These are phyloP conservation scores for Geotrichum bryndzae DNA, from an alignment of 1,139 yeast species.

Conservation along the genomic window DNA sequence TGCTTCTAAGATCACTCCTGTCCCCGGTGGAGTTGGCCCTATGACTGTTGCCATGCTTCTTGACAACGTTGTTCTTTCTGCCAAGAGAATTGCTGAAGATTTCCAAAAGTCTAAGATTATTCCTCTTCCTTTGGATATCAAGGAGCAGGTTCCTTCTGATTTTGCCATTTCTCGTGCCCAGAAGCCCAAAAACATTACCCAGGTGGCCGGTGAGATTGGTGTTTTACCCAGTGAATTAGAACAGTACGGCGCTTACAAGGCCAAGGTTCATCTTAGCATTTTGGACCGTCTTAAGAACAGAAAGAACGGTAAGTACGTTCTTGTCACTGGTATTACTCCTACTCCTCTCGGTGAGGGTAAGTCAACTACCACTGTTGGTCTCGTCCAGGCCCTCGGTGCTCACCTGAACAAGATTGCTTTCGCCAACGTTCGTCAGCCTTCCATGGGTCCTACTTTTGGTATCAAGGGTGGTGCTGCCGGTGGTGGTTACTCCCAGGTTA, in stretches of 20 bases:
- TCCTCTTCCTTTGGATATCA: slow-evolving; percentile 60
- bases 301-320: slow-evolving; percentile 78
- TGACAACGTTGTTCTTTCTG: slow-evolving; percentile 80
- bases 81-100: slow-evolving; percentile 44
- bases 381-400: slow-evolving; percentile 94
- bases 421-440: slow-evolving; percentile 96
- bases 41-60: slow-evolving; percentile 97
- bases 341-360: slow-evolving; percentile 98
- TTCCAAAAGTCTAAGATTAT: slow-evolving; percentile 34
- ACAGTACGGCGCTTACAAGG: slow-evolving; percentile 88
- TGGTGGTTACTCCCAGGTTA: slow-evolving; percentile 97
- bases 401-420: slow-evolving; percentile 80
- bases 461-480: slow-evolving; percentile 99
- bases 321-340: slow-evolving; percentile 97
- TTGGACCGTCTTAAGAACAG: slow-evolving; percentile 65
- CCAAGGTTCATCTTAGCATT: slow-evolving; percentile 73
- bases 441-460: slow-evolving; percentile 99
- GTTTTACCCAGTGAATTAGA: slow-evolving; percentile 78
- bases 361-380: slow-evolving; percentile 93
- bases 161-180: slow-evolving; percentile 88
- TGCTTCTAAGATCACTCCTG: slow-evolving; percentile 84
- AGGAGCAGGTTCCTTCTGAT: slow-evolving; percentile 88
- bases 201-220: slow-evolving; percentile 81
- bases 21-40: slow-evolving; percentile 99
- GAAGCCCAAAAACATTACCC: slow-evolving; percentile 74